Conservation (phyloP, 805 yeast genomes). For the Vanderwaltozyma polyspora region DNA sequence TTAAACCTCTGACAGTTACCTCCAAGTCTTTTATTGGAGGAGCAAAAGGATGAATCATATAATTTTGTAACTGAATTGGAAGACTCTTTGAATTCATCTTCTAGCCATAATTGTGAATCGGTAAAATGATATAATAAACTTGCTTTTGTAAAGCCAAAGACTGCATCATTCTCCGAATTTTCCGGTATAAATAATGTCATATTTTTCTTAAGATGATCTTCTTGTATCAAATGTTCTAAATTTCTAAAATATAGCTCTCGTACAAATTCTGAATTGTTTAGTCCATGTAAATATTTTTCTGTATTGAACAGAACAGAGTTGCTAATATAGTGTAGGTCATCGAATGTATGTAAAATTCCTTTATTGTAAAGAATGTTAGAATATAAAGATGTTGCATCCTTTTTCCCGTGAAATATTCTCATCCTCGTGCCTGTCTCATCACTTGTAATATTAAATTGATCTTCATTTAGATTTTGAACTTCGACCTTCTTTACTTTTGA, state of each 20-base stretch:
- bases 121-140: conserved; percentile 53
- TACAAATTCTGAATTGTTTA: conserved; percentile 52
- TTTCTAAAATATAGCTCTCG: conserved; percentile 57
- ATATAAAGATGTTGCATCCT: conserved; percentile 19
- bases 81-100: conserved; percentile 7
- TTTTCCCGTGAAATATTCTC: conserved; percentile 29
- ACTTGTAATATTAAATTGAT: conserved; percentile 13
- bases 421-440: conserved; percentile 27
- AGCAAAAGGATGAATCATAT: conserved; percentile 42
- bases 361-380: conserved; percentile 36
- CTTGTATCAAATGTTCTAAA: conserved; percentile 45
- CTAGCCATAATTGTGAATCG: conserved; percentile 12
- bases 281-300: conserved; percentile 47
- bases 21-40: conserved; percentile 40
- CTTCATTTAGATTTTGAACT: conserved; percentile 20
- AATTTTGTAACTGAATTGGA: conserved; percentile 23
- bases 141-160: conserved; percentile 25
- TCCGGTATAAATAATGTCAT: conserved; percentile 55
- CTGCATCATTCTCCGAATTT: conserved; percentile 27
- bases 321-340: conserved; percentile 20
- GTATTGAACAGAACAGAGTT: conserved; percentile 34
- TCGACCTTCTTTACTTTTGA: neutral
- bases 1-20: conserved; percentile 54
- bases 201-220: conserved; percentile 26
- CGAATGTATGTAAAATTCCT: conserved; percentile 42